A percentile compares a stretch with the other conserved stretches of the same genome.
Evolutionary conservation across 805 yeast genomes (phyloP).

Genomic region (Saccharomyces kudriavzevii): DNA sequence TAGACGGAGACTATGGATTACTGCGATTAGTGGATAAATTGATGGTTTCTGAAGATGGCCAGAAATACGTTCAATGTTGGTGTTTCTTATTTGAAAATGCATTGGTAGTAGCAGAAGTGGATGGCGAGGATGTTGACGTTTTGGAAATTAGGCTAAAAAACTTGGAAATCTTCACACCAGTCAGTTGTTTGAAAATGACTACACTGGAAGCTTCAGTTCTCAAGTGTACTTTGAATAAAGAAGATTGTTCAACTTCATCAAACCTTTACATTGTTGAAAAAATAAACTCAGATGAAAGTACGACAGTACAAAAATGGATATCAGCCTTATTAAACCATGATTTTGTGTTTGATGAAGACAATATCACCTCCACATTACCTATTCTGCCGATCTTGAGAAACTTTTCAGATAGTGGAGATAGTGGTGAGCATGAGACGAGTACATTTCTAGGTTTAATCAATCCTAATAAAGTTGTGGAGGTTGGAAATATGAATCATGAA

Average conservation of each 20-base stretch:
- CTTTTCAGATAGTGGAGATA: slow-evolving; percentile 3
- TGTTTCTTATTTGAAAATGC: slow-evolving; percentile 31
- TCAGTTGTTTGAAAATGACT: slow-evolving; percentile 10
- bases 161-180: slow-evolving; percentile 11
- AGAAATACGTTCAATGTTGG: slow-evolving; percentile 19
- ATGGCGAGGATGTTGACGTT: slow-evolving; percentile 4
- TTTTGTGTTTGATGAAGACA: slow-evolving; percentile 23
- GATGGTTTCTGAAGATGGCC: slow-evolving; percentile 25
- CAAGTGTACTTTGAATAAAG: slow-evolving; percentile 9
- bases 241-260: not conserved
- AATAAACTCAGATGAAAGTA: slow-evolving; percentile 22
- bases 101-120: slow-evolving; percentile 11
- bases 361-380: slow-evolving; percentile 29
- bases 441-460: slow-evolving; percentile 17
- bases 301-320: slow-evolving; percentile 35
- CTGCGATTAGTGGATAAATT: slow-evolving; percentile 32
- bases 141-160: slow-evolving; percentile 7
- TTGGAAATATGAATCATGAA: slow-evolving; percentile 11
- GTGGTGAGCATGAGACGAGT: not conserved
- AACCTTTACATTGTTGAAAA: slow-evolving; percentile 16
- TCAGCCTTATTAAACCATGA: slow-evolving; percentile 32
- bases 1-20: slow-evolving; percentile 30
- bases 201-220: slow-evolving; percentile 20
- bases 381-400: slow-evolving; percentile 13
- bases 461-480: slow-evolving; percentile 14